Evolutionary conservation across 148 eudicot species (phyloP), one percentile per base, ranked within the genome.

Genomic region (Talinum fruticosum): DNA sequence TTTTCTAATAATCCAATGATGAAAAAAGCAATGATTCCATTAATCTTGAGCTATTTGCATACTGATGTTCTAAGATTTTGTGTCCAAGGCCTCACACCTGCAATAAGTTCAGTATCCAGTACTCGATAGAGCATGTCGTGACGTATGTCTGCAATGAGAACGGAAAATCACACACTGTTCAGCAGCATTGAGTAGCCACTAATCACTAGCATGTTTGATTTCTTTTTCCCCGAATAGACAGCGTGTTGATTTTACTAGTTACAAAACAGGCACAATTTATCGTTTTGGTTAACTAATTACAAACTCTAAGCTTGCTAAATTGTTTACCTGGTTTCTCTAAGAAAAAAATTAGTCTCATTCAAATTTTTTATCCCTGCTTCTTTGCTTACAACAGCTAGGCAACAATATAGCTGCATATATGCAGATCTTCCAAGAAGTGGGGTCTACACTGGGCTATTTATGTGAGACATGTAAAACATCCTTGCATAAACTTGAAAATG

Each of bases 91-190:
- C 29, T 26, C 24, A 23, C 74, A 71, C 74, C 74, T 71, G 74
- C 21, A 71, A 41, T 45, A 71, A n/a, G 29, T 71, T 71, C 74
- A 71, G 33, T 71, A 71, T 71, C 74, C 74, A 71, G 74, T 71
- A 71, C 32, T 38, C n/a, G 3, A 45, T 45, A 41, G 74, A 71
- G 74, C 54, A 71, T 10, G 74, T 71, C 74, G 10, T 71, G 74
- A 45, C 74, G 44, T 71, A 24, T 3, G 74, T 44, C 74, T 71
- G 74, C 51, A 38, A 2, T 41, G 19, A 71, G 18, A 28, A 10
- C 4, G 21, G 10, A 71, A 10, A 44, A 18, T 26, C 4, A 37
- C 41, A 69, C 28, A 71, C 8, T n/a, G 54, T 41, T 71, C 54
- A 44, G 74, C 23, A 19, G 34, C 30, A 38, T 38, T 18, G 18